Evolutionary conservation across 192 early-diverging fungal species (phyloP).

Genomic region (Mortierella alpina): DNA sequence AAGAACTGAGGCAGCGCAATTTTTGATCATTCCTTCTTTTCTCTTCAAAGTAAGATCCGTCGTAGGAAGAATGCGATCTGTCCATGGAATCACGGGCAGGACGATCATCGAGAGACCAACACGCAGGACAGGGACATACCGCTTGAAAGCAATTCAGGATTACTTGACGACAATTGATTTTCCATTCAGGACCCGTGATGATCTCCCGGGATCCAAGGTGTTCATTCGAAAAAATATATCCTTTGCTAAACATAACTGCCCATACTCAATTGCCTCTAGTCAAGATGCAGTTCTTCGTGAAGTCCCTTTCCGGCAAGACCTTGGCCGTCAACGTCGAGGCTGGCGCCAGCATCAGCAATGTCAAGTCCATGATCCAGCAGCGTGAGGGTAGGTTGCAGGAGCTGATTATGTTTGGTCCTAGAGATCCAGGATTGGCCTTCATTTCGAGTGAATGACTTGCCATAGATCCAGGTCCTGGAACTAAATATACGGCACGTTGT

Average conservation of each 20-base stretch:
- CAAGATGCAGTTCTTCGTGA: slow-evolving; percentile 73
- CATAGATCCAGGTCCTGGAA: background rate
- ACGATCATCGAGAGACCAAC: background rate
- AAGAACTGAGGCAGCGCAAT: too few species aligned
- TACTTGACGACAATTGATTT: too few species aligned
- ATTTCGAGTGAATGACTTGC: background rate
- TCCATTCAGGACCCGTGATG: too few species aligned
- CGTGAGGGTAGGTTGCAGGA: slow-evolving; percentile 61
- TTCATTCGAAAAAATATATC: too few species aligned
- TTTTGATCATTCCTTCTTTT: slow-evolving; percentile 31
- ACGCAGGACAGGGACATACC: background rate
- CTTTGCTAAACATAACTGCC: too few species aligned
- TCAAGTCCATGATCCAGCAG: slow-evolving; percentile 67
- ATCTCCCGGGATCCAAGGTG: too few species aligned
- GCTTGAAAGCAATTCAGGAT: too few species aligned
- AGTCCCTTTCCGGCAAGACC: slow-evolving; percentile 73
- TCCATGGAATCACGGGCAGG: background rate
- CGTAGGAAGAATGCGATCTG: background rate
- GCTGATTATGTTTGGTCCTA: background rate
- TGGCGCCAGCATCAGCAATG: slow-evolving; percentile 59
- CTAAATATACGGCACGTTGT: background rate
- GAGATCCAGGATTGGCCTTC: background rate
- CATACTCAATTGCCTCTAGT: slow-evolving; percentile 2
- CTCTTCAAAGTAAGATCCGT: slow-evolving; percentile 41
- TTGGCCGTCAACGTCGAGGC: slow-evolving; percentile 65